Evolutionary conservation across 352 stramenopile species (phyloP), one percentile per base, ranked within the genome.

Genomic region (Hyaloperonospora arabidopsidis): DNA sequence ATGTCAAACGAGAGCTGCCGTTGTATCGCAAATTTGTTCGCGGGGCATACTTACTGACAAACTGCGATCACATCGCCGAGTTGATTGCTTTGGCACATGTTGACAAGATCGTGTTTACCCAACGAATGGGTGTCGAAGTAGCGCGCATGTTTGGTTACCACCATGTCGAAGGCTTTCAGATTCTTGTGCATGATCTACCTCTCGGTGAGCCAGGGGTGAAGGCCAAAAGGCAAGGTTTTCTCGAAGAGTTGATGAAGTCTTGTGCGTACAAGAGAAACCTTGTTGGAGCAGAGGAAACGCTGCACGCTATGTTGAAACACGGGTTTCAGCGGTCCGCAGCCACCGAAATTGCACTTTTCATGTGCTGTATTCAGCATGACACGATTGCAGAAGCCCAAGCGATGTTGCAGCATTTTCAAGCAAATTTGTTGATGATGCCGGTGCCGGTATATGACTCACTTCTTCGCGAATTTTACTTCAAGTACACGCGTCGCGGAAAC

Each of bases 11-110:
- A 12, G 71, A 82, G 18, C 51, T 74, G 15, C 57, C 65, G 1
- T 19, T 90, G 34, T 87, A 87, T 41, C 79, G 79, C 18, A 90
- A 90, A 57, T 90, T 82, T 54, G 59, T 90, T 14, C 76, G 77
- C 2, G 77, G 79, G 0, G 72, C 70, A 15, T 90, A 87, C 51
- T 55, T 87, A 39, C 52, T 84, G 13, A 84, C 68, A 2, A 71
- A 79, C 23, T 85, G 76, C 34, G 68, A 76, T 18, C 77, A 87
- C 47, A 77, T 90, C 19, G 44, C 59, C 10, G 71, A 80, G 21
- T 51, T 90, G 28, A 62, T 90, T 21, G 45, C 49, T 13, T 54
- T 79, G 7, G 76, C 79, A 0, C 52, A 68, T 10, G 43, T 68
- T 34, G 79, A 89, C 47, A 65, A 67, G 1, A 68, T 89, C 10